Conservation (phyloP, 2,329 filamentous ascomycete genomes). For the Leptographium procerum region DNA sequence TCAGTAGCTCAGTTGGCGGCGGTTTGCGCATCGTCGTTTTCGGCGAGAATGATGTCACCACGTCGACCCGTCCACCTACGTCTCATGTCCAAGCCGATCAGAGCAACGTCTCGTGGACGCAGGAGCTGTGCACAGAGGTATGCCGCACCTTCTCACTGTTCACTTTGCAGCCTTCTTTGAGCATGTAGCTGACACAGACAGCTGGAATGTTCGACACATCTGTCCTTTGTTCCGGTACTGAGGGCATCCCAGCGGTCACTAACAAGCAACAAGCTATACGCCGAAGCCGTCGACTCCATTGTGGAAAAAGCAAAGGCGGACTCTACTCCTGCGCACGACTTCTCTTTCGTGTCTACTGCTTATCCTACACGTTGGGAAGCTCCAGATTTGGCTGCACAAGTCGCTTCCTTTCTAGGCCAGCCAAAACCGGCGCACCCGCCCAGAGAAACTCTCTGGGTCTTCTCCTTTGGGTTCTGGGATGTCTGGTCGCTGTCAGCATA, state of each 20-base stretch:
- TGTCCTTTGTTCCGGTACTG: slow-evolving; percentile 31
- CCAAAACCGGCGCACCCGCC: slow-evolving; percentile 22
- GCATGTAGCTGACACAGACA: slow-evolving; percentile 13
- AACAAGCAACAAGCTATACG: slow-evolving; percentile 45
- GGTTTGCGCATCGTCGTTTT: slow-evolving; percentile 40
- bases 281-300: slow-evolving; percentile 26
- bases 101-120: slow-evolving; percentile 30
- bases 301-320: slow-evolving; percentile 19
- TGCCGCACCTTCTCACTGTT: slow-evolving; percentile 6
- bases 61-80: slow-evolving; percentile 9
- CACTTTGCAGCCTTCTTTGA: background rate
- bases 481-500: slow-evolving; percentile 39
- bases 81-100: slow-evolving; percentile 13
- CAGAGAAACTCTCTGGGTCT: slow-evolving; percentile 40
- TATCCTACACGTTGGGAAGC: slow-evolving; percentile 29
- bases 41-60: slow-evolving; percentile 36
- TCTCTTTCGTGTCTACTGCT: slow-evolving; percentile 28
- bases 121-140: slow-evolving; percentile 37
- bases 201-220: slow-evolving; percentile 33
- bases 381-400: slow-evolving; percentile 32
- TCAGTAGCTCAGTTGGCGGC: slow-evolving; percentile 12
- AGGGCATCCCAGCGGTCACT: slow-evolving; percentile 23
- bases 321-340: slow-evolving; percentile 28
- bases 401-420: slow-evolving; percentile 32
- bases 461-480: slow-evolving; percentile 44